Percentiles rank a stretch among this genome's conserved stretches.
phyloP scores from a whole-genome alignment of 352 stramenopile genomes.

The Pythium sp. region DNA sequence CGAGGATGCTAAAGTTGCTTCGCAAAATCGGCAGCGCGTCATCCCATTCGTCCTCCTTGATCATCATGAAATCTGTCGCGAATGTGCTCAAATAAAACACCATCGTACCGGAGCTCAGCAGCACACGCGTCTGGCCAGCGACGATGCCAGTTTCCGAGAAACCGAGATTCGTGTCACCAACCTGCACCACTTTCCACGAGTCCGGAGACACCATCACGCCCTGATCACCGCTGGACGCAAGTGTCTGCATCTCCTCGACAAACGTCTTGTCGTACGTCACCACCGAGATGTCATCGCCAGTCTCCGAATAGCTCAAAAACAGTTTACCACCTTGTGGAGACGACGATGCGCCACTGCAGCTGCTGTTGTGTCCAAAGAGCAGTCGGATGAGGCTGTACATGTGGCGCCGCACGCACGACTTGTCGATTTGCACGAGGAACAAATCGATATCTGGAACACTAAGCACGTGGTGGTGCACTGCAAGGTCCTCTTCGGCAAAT shows the following conservation, averaged over 20 bases:
- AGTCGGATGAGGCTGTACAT: conserved; percentile 58
- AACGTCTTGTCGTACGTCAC: conserved; percentile 52
- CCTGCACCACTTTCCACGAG: conserved; percentile 63
- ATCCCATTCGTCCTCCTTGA: conserved; percentile 71
- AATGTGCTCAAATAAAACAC: conserved; percentile 75
- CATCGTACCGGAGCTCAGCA: conserved; percentile 53
- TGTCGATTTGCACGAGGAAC: conserved; percentile 54
- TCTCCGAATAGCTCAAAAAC: conserved; percentile 65
- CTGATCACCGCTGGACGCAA: conserved; percentile 34
- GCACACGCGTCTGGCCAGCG: conserved; percentile 55
- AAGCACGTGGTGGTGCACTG: conserved; percentile 48
- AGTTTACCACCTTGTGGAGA: conserved; percentile 17
- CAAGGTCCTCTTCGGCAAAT: conserved; percentile 18
- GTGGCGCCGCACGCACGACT: conserved; percentile 38
- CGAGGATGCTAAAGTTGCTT: conserved; percentile 38
- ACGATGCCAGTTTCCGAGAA: conserved; percentile 65
- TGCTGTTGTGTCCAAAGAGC: conserved; percentile 31
- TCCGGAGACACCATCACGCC: conserved; percentile 61
- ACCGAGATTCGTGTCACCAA: conserved; percentile 55
- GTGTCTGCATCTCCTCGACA: conserved; percentile 30
- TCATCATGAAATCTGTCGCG: conserved; percentile 67
- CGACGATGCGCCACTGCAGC: background rate
- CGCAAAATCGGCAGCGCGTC: conserved; percentile 45
- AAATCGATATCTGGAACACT: conserved; percentile 52
- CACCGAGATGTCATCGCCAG: conserved; percentile 51